Percentiles rank a stretch among this genome's conserved stretches.
Evolutionary conservation across 768 basidiomycete genomes (phyloP).

Genomic region (Aureoboletus auriporus): DNA sequence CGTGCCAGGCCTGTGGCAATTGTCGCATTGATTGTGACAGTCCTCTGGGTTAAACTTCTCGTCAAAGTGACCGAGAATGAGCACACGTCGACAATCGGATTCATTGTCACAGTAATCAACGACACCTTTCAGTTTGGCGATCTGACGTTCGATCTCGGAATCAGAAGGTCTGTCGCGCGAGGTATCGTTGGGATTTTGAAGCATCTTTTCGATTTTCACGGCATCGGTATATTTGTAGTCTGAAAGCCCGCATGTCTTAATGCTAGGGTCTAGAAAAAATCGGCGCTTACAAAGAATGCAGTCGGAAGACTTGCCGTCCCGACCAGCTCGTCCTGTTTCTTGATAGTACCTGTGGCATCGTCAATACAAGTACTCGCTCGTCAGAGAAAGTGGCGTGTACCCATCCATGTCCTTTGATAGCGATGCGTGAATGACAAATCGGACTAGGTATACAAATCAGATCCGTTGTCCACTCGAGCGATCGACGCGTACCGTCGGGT

Average conservation of each 20-base stretch:
- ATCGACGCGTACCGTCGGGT: constrained; percentile 50
- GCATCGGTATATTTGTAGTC: constrained; percentile 67
- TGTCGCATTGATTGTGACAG: constrained; percentile 79
- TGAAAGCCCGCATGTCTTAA: constrained; percentile 23
- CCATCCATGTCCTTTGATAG: constrained; percentile 83
- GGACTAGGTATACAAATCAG: constrained; percentile 47
- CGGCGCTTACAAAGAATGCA: constrained; percentile 77
- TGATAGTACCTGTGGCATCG: constrained; percentile 67
- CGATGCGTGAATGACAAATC: constrained; percentile 87
- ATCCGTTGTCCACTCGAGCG: background rate
- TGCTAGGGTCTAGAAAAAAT: background rate
- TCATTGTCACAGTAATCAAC: constrained; percentile 77
- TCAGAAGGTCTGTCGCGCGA: constrained; percentile 27
- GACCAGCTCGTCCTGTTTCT: constrained; percentile 95
- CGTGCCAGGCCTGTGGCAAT: constrained; percentile 57
- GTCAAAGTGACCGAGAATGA: constrained; percentile 86
- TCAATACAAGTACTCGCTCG: background rate
- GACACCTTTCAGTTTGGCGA: constrained; percentile 61
- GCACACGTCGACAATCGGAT: constrained; percentile 81
- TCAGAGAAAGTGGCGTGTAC: constrained; percentile 36
- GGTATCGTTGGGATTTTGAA: constrained; percentile 46
- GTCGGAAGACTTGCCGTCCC: constrained; percentile 79
- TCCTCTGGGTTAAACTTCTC: constrained; percentile 67
- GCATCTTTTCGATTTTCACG: constrained; percentile 51
- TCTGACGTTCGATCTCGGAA: constrained; percentile 65